Conservation (phyloP, 306 rosid species). For the Hippophae gyantsensis region DNA sequence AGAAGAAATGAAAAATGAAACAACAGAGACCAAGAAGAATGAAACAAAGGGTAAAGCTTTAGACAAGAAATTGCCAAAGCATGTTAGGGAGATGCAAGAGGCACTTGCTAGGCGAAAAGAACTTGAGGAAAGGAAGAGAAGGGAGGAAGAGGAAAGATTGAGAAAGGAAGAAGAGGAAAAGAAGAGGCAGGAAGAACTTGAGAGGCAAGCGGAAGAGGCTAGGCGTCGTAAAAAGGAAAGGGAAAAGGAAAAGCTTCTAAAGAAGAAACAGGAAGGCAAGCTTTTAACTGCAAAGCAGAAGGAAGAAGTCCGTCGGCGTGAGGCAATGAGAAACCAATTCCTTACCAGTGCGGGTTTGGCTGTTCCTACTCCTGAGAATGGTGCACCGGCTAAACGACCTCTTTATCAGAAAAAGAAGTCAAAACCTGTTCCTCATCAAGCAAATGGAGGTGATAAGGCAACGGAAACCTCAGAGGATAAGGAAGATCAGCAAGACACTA, state of each 20-base stretch:
- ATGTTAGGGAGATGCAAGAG: constrained; percentile 99
- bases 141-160: constrained; percentile 81
- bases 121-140: constrained; percentile 68
- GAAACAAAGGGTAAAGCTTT: constrained; percentile 57
- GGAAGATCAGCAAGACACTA: constrained; percentile 34
- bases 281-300: constrained; percentile 64
- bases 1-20: constrained; percentile 39
- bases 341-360: constrained; percentile 43
- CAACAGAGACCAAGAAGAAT: constrained; percentile 51
- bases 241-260: constrained; percentile 69
- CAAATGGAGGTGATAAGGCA: constrained; percentile 45
- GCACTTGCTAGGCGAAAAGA: constrained; percentile 80
- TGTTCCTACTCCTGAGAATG: constrained; percentile 39
- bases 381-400: constrained; percentile 61
- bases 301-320: constrained; percentile 66
- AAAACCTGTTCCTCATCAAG: constrained; percentile 38
- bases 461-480: constrained; percentile 43
- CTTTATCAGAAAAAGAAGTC: constrained; percentile 68
- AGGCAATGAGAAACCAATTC: constrained; percentile 78
- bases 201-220: constrained; percentile 80
- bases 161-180: constrained; percentile 87
- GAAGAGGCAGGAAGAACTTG: constrained; percentile 61
- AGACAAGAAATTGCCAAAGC: constrained; percentile 94
- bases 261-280: constrained; percentile 69
- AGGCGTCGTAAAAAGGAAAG: constrained; percentile 72